Conservation (phyloP, 2,329 filamentous ascomycete genomes). For the Arthrocladium fulminans region DNA sequence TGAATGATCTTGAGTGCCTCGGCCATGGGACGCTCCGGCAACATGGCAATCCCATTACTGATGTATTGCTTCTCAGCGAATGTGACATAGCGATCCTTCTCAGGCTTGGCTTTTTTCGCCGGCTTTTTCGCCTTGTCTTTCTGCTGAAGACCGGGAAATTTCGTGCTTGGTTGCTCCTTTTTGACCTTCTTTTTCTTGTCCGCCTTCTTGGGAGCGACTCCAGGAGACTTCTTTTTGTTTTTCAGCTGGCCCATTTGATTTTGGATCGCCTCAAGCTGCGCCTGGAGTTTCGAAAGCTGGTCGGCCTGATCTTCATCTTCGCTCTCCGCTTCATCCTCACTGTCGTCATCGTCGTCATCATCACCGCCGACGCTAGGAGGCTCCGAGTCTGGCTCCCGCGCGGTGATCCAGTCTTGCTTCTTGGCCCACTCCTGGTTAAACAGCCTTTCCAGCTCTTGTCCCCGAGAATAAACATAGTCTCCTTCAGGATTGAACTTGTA, state of each 20-base stretch:
- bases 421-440: conserved; percentile 69
- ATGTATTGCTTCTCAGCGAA: conserved; percentile 85
- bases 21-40: conserved; percentile 68
- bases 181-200: conserved; percentile 34
- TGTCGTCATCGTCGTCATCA: conserved; percentile 64
- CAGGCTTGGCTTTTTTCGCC: conserved; percentile 33
- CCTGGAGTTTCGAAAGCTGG: conserved; percentile 57
- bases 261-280: conserved; percentile 66
- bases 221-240: conserved; percentile 46
- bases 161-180: conserved; percentile 37
- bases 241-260: conserved; percentile 51
- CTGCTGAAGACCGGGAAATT: conserved; percentile 29
- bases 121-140: conserved; percentile 47
- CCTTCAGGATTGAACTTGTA: conserved; percentile 80
- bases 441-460: conserved; percentile 61
- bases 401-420: conserved; percentile 72
- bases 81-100: conserved; percentile 57
- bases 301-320: conserved; percentile 48
- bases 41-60: conserved; percentile 70
- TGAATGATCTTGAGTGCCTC: conserved; percentile 85
- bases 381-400: conserved; percentile 59
- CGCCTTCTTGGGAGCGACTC: conserved; percentile 40
- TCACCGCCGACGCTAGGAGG: conserved; percentile 56
- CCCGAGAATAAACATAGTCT: conserved; percentile 64
- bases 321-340: conserved; percentile 58